Evolutionary conservation across 495 filamentous ascomycete genomes (phyloP).

Genomic region (Penicillium macrosclerotiorum): DNA sequence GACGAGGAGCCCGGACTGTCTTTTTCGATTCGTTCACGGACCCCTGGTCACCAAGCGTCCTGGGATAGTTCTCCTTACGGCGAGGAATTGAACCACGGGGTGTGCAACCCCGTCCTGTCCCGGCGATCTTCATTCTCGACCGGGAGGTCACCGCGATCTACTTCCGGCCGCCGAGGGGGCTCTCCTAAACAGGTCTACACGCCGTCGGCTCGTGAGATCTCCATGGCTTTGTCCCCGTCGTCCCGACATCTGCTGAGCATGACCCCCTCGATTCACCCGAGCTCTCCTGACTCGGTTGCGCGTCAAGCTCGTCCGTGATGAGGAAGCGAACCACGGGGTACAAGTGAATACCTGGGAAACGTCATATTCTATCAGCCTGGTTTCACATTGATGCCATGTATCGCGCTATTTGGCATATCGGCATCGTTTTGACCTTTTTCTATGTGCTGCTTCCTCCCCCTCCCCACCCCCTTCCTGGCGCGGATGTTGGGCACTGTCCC

Average conservation of each 20-base stretch:
- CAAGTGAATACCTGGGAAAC: neutral
- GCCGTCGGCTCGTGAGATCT: conserved; percentile 18
- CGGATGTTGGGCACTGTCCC: too few species aligned
- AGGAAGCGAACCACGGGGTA: neutral
- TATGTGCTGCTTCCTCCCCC: too few species aligned
- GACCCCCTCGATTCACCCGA: conserved; percentile 23
- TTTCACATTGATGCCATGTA: neutral
- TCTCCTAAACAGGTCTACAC: conserved; percentile 18
- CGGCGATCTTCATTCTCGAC: conserved; percentile 24
- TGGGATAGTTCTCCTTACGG: conserved; percentile 19
- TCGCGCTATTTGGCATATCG: too few species aligned
- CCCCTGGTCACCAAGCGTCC: conserved; percentile 5
- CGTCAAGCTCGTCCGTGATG: conserved; percentile 16
- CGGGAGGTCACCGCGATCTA: conserved; percentile 8
- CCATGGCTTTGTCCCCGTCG: conserved; percentile 29
- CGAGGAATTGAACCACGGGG: conserved; percentile 3
- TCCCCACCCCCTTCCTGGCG: too few species aligned
- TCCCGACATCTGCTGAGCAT: conserved; percentile 30
- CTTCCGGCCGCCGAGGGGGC: conserved; percentile 5
- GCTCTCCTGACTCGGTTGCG: conserved; percentile 17
- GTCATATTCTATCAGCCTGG: neutral
- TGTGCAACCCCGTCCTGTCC: conserved; percentile 16
- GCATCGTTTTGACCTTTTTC: too few species aligned
- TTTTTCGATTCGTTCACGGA: conserved; percentile 4
- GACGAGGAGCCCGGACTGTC: conserved; percentile 17